Evolutionary conservation across 345 rosid genomes (phyloP).

Genomic region (Hibiscus mutabilis): DNA sequence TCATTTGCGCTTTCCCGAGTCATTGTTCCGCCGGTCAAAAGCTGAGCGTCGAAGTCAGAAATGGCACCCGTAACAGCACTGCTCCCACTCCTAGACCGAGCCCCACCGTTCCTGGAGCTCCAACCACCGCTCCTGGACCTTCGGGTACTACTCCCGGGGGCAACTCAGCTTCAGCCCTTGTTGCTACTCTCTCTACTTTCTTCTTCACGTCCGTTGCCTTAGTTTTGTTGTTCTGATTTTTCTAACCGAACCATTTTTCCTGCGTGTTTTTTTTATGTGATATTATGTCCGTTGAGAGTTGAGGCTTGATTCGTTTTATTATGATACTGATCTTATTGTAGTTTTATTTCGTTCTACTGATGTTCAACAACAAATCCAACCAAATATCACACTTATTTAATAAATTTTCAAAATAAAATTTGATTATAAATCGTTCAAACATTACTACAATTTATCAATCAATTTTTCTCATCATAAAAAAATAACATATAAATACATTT

Average conservation of each 20-base stretch:
- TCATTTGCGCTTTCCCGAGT: conserved; percentile 17
- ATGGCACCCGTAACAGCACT: not conserved
- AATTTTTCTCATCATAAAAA: too few species aligned
- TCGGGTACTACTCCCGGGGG: not conserved
- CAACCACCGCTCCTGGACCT: not conserved
- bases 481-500: too few species aligned
- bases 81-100: not conserved
- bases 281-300: not conserved
- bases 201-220: not conserved
- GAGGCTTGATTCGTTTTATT: conserved; percentile 6
- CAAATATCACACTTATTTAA: too few species aligned
- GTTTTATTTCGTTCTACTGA: too few species aligned
- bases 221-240: conserved; percentile 6
- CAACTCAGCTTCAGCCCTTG: conserved; percentile 11
- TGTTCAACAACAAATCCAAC: too few species aligned
- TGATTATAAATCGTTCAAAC: too few species aligned
- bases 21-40: conserved; percentile 34
- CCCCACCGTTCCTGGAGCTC: not conserved
- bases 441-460: too few species aligned
- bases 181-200: conserved; percentile 7
- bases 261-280: not conserved
- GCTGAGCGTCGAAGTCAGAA: conserved; percentile 16
- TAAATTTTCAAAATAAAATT: too few species aligned
- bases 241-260: not conserved
- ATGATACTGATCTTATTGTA: not conserved